Evolutionary conservation across 805 yeast species (phyloP).

Genomic region (Yarrowia deformans): DNA sequence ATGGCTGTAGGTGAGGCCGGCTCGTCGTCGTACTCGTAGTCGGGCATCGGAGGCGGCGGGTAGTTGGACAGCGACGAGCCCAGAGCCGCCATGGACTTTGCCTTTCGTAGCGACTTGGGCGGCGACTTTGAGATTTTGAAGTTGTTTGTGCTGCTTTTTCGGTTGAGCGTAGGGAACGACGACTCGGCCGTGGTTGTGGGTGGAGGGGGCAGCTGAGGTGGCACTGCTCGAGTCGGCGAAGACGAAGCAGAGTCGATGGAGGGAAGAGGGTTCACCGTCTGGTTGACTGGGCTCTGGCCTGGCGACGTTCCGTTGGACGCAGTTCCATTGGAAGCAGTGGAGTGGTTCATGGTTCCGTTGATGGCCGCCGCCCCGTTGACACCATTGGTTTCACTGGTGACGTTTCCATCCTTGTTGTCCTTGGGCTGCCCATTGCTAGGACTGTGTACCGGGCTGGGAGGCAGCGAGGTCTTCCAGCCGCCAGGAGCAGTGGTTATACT

Average conservation of each 20-base stretch:
- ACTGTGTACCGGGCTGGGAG: constrained; percentile 27
- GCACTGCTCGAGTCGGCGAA: background rate
- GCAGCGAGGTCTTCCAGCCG: constrained; percentile 15
- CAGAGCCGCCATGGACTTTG: constrained; percentile 30
- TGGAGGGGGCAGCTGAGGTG: background rate
- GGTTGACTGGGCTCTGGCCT: constrained; percentile 4
- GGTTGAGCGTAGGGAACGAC: constrained; percentile 23
- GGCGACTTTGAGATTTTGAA: constrained; percentile 34
- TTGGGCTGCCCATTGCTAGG: constrained; percentile 12
- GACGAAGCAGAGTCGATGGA: background rate
- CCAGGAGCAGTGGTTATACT: constrained; percentile 33
- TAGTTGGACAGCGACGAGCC: constrained; percentile 6
- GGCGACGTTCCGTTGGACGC: background rate
- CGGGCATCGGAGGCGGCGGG: constrained; percentile 31
- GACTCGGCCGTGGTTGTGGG: background rate
- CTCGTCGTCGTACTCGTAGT: constrained; percentile 20
- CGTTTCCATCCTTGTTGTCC: background rate
- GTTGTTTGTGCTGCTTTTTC: constrained; percentile 11
- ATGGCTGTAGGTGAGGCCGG: constrained; percentile 25
- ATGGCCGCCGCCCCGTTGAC: background rate
- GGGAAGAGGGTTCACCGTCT: background rate
- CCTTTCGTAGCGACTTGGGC: constrained; percentile 37
- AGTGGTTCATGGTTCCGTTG: background rate
- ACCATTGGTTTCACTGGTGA: too few relatives aligned
- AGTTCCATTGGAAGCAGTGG: background rate